phyloP scores from a whole-genome alignment of 192 early-diverging fungal genomes.

The Coemansia sp. region DNA sequence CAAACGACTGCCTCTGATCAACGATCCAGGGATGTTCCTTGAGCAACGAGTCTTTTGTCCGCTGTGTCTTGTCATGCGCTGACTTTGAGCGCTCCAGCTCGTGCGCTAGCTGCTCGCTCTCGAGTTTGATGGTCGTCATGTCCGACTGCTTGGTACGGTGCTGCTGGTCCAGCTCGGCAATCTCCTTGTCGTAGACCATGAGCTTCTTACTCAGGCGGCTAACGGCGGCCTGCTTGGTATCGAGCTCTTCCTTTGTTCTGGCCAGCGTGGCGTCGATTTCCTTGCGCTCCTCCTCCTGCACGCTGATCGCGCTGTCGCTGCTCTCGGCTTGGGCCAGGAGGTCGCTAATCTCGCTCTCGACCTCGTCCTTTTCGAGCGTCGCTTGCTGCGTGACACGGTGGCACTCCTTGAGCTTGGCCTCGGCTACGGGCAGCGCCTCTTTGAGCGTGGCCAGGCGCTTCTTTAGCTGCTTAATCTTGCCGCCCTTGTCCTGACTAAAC shows the following conservation, averaged over 20 bases:
- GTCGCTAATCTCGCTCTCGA: conserved; percentile 44
- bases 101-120: conserved; percentile 76
- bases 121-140: conserved; percentile 68
- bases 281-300: conserved; percentile 52
- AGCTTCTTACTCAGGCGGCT: conserved; percentile 66
- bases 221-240: conserved; percentile 57
- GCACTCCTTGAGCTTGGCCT: conserved; percentile 41
- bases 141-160: conserved; percentile 64
- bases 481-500: conserved; percentile 82
- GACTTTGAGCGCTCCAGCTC: conserved; percentile 72
- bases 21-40: conserved; percentile 77
- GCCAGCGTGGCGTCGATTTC: conserved; percentile 52
- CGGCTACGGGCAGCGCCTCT: conserved; percentile 59
- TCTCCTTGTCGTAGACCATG: conserved; percentile 74
- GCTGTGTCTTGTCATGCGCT: conserved; percentile 56
- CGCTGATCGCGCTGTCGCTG: conserved; percentile 34
- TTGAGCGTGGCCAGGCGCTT: conserved; percentile 67
- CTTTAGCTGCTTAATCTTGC: conserved; percentile 82
- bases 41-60: conserved; percentile 55
- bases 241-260: conserved; percentile 48
- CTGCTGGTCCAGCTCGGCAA: conserved; percentile 66
- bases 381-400: conserved; percentile 43
- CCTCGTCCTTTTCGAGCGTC: conserved; percentile 45
- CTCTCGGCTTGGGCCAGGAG: conserved; percentile 26
- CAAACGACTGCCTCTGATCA: conserved; percentile 88